Conservation (phyloP, 148 eudicot species). For the Talinum fruticosum region DNA sequence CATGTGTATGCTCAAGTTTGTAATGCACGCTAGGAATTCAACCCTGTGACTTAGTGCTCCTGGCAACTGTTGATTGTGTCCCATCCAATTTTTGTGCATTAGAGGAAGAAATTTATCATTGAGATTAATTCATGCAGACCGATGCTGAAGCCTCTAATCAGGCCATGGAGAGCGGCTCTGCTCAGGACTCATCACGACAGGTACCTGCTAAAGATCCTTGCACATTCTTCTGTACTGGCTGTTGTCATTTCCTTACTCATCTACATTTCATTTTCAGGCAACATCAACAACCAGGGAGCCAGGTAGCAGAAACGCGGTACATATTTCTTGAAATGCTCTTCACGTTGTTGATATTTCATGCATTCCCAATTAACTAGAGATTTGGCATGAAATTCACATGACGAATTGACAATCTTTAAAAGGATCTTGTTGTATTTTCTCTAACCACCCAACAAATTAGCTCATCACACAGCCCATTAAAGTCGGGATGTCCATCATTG, state of each 20-base stretch:
- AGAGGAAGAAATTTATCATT: neutral
- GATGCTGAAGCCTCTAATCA: slow-evolving; percentile 25
- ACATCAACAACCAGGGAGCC: slow-evolving; percentile 22
- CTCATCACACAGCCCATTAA: no score
- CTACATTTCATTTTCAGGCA: slow-evolving; percentile 30
- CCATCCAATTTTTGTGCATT: no score
- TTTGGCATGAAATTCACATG: neutral
- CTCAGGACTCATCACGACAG: slow-evolving; percentile 16
- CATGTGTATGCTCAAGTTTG: no score
- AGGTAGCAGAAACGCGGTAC: slow-evolving; percentile 44
- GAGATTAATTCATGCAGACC: slow-evolving; percentile 25
- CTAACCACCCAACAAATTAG: no score
- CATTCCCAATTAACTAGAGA: neutral
- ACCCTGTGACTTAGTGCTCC: no score
- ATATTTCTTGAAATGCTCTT: slow-evolving; percentile 21
- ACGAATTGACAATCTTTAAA: no score
- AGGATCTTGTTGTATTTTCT: no score
- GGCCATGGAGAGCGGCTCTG: slow-evolving; percentile 10
- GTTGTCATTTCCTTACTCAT: neutral
- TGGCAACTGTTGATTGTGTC: no score
- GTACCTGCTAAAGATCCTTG: neutral
- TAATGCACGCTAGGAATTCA: no score
- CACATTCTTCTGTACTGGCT: neutral
- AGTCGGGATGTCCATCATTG: no score
- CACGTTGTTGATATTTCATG: neutral